Evolutionary conservation across 495 filamentous ascomycete genomes (phyloP).

Genomic region (Evernia prunastri): DNA sequence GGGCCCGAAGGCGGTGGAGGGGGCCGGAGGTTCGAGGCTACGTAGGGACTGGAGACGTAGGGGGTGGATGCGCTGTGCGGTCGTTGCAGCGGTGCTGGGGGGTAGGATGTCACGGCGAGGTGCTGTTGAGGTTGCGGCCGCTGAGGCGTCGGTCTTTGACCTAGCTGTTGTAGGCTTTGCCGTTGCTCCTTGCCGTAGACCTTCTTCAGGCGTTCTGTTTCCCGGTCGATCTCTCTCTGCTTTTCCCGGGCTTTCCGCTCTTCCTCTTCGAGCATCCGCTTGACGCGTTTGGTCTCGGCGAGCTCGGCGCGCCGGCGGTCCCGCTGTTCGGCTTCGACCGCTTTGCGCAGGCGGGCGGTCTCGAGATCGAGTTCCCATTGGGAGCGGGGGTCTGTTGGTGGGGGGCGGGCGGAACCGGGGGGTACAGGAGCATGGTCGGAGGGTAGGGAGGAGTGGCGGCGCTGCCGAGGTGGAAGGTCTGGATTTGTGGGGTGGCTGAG

Average conservation of each 20-base stretch:
- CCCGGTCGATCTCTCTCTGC: slow-evolving; percentile 69
- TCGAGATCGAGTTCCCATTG: slow-evolving; percentile 58
- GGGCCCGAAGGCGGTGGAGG: slow-evolving; percentile 16
- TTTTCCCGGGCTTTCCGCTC: slow-evolving; percentile 57
- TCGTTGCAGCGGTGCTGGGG: slow-evolving; percentile 24
- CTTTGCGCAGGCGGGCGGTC: slow-evolving; percentile 52
- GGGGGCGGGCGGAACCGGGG: slow-evolving; percentile 27
- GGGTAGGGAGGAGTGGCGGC: slow-evolving; percentile 27
- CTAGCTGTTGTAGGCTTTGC: slow-evolving; percentile 32
- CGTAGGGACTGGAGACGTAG: slow-evolving; percentile 7
- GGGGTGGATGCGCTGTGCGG: slow-evolving; percentile 22
- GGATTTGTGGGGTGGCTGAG: slow-evolving; percentile 21
- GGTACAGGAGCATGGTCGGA: slow-evolving; percentile 20
- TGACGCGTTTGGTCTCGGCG: slow-evolving; percentile 61
- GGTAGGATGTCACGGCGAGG: slow-evolving; percentile 16
- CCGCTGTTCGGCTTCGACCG: slow-evolving; percentile 49
- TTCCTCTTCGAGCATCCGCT: slow-evolving; percentile 73
- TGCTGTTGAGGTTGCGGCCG: slow-evolving; percentile 15
- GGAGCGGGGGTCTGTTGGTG: slow-evolving; percentile 44
- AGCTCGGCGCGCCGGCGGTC: slow-evolving; percentile 48
- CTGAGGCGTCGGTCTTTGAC: slow-evolving; percentile 28
- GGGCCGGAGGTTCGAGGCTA: slow-evolving; percentile 22
- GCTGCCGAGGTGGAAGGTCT: slow-evolving; percentile 17
- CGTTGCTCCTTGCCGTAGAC: slow-evolving; percentile 58
- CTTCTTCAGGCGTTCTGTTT: slow-evolving; percentile 73